Conservation (phyloP, 345 rosid species). For the thale cress (Arabidopsis thaliana) region TAIR10.1 NC_003076.8:19668001-19668500, state of each 20-base stretch:
- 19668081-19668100: slow-evolving; percentile 12
- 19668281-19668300: slow-evolving; percentile 86
- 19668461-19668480: slow-evolving; percentile 75
- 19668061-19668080: neutral
- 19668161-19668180: neutral
- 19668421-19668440: too few relatives aligned
- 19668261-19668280: slow-evolving; percentile 94
- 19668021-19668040: neutral
- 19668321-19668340: slow-evolving; percentile 96
- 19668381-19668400: slow-evolving; percentile 67
- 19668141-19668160: slow-evolving; percentile 13
- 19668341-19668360: slow-evolving; percentile 90
- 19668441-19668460: too few relatives aligned
- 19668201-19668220: neutral
- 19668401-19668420: neutral
- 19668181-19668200: neutral
- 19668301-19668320: slow-evolving; percentile 98
- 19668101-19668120: slow-evolving; percentile 27
- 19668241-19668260: slow-evolving; percentile 92
- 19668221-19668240: slow-evolving; percentile 86
- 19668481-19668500: slow-evolving; percentile 92
- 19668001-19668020: neutral
- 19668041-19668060: neutral
- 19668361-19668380: slow-evolving; percentile 91
- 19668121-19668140: slow-evolving; percentile 57